Evolutionary conservation across 2,329 filamentous ascomycete species (phyloP), one percentile per base, ranked within the genome.

Genomic region (Myriosclerotinia scirpicola): DNA sequence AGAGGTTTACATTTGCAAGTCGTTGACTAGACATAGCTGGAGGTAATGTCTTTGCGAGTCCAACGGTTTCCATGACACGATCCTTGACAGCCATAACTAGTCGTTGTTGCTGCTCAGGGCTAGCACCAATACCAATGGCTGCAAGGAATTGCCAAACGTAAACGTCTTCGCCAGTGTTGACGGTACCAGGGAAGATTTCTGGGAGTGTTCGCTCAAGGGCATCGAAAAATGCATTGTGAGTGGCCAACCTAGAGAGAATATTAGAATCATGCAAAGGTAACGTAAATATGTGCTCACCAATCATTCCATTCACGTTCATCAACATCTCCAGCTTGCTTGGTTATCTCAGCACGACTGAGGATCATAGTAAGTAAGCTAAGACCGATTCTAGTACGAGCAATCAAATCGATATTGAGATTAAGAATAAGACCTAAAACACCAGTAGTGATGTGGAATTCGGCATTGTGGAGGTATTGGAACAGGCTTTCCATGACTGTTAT

Each of bases 131-230:
- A 69, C 95, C 95, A 79, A 97, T 92, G 15, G 94, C 93, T 11
- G 95, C 95, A 71, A 99, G 84, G 77, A 98, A 96, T 79, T 98
- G 94, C 95, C 95, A 99, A 50, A 98, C 92, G 75, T 98, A 96
- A 75, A 97, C 90, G 75, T 99, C 95, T 72, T 97, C 93, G 60
- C 91, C 91, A 9, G 91, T 89, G 71, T 92, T 93, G 75, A 96
- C 91, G n/a, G 90, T 90, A 26, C 90, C 91, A 0, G 94, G 93
- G 85, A 99, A 99, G 70, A 97, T 89, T 73, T 90, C 86, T 15
- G 90, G 89, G 56, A 98, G 84, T 8, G 89, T 88, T 1, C 91
- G 91, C 78, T 98, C 94, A 22, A 98, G 82, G 8, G 86, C 85
- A 77, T 95, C 92, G 79, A 99, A 99, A 68, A 99, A 85, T 36